Evolutionary conservation across 2,329 filamentous ascomycete species (phyloP).

Genomic region (Exophiala sideris): DNA sequence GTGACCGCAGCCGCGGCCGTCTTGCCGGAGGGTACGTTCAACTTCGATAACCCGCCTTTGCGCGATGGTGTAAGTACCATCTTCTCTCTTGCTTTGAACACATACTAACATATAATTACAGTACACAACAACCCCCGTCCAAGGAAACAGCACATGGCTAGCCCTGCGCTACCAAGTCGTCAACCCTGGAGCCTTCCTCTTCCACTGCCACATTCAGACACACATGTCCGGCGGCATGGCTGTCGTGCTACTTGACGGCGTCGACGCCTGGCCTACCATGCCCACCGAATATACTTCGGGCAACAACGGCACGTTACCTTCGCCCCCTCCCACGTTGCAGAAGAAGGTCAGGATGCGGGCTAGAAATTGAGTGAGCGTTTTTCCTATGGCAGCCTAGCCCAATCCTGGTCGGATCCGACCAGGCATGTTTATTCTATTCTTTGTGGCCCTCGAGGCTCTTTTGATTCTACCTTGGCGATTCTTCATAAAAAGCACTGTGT

Average conservation of each 20-base stretch:
- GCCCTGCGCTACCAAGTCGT: constrained; percentile 53
- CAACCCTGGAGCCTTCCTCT: constrained; percentile 53
- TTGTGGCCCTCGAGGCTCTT: no score
- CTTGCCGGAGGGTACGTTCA: constrained; percentile 50
- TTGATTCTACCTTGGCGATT: no score
- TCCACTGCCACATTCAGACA: constrained; percentile 57
- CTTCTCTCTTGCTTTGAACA: background rate
- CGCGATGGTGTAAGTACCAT: constrained; percentile 43
- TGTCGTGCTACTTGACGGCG: constrained; percentile 46
- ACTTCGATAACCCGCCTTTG: constrained; percentile 54
- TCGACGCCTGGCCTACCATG: constrained; percentile 33
- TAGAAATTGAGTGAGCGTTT: no score
- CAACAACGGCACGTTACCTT: constrained; percentile 11
- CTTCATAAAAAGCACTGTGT: no score
- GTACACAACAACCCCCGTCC: constrained; percentile 40
- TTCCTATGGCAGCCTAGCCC: no score
- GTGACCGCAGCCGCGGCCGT: constrained; percentile 52
- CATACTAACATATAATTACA: constrained; percentile 7
- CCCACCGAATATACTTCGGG: constrained; percentile 27
- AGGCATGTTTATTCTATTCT: no score
- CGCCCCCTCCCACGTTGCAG: constrained; percentile 7
- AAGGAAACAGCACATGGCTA: constrained; percentile 43
- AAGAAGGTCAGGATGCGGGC: constrained; percentile 18
- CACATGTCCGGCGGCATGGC: constrained; percentile 57
- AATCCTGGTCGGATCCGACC: no score